Evolutionary conservation across 2,329 filamentous ascomycete species (phyloP).

Genomic region (Fusarium caatingaense): DNA sequence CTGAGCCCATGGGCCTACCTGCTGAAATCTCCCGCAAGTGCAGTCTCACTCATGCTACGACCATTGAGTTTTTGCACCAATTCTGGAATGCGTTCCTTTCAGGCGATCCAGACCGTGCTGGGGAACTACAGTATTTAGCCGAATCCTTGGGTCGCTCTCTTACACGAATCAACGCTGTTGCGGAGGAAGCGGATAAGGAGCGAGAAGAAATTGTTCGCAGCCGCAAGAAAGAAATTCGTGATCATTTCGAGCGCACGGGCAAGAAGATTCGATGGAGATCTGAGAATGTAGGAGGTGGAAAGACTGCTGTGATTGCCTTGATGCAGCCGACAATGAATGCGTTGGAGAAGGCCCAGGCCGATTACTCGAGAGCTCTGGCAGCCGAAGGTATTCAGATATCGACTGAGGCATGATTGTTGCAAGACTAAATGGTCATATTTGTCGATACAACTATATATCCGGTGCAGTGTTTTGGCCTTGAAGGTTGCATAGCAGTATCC

Average conservation of each 20-base stretch:
- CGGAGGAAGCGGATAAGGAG: slow-evolving; percentile 81
- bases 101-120: slow-evolving; percentile 82
- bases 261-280: slow-evolving; percentile 78
- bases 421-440: background rate
- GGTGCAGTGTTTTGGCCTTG: background rate
- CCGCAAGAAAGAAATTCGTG: slow-evolving; percentile 76
- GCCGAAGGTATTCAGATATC: slow-evolving; percentile 67
- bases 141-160: slow-evolving; percentile 83
- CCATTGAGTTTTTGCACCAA: slow-evolving; percentile 94
- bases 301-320: slow-evolving; percentile 78
- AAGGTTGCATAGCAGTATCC: background rate
- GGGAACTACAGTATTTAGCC: slow-evolving; percentile 82
- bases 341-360: slow-evolving; percentile 74
- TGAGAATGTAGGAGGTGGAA: slow-evolving; percentile 77
- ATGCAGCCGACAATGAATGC: slow-evolving; percentile 79
- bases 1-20: slow-evolving; percentile 65
- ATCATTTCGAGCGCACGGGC: slow-evolving; percentile 77
- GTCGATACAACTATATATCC: background rate
- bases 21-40: slow-evolving; percentile 68
- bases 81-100: slow-evolving; percentile 96
- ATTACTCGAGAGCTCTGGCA: slow-evolving; percentile 77
- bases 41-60: slow-evolving; percentile 85
- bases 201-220: slow-evolving; percentile 73
- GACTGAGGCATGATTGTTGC: slow-evolving; percentile 52
- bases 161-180: slow-evolving; percentile 83